Conservation (phyloP, 257 asterid species). For the Solanum virginianum region DNA sequence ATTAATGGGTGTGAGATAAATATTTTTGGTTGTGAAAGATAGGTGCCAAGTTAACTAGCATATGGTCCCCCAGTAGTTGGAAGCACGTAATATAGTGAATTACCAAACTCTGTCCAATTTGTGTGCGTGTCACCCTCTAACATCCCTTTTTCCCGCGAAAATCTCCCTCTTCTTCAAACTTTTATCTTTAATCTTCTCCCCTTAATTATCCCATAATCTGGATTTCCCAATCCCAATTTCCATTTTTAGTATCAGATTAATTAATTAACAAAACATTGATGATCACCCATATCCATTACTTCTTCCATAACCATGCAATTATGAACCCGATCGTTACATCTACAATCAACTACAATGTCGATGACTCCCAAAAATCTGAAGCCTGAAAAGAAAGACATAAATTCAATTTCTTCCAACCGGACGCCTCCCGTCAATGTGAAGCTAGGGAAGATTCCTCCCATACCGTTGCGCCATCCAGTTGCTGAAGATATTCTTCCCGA, state of each 20-base stretch:
- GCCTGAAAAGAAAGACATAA: constrained; percentile 6
- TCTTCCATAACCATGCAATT: background rate
- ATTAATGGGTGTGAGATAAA: too few species aligned
- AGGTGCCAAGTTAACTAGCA: too few species aligned
- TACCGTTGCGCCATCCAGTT: constrained; percentile 27
- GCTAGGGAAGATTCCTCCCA: constrained; percentile 51
- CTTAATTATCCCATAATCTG: background rate
- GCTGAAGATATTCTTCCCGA: background rate
- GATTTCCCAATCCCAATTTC: constrained; percentile 1
- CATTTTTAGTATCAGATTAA: background rate
- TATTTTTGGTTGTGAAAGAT: too few species aligned
- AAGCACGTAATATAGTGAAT: too few species aligned
- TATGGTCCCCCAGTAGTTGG: too few species aligned
- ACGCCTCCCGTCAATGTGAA: constrained; percentile 18
- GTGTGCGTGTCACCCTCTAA: constrained; percentile 31
- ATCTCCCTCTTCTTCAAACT: constrained; percentile 19
- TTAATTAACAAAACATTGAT: background rate
- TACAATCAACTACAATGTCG: constrained; percentile 22
- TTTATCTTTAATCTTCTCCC: background rate
- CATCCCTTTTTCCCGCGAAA: constrained; percentile 64
- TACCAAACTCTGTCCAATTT: background rate
- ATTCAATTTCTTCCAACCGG: constrained; percentile 11
- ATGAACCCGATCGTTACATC: constrained; percentile 7
- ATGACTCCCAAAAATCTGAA: constrained; percentile 18
- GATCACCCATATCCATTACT: background rate